phyloP scores from a whole-genome alignment of 257 asterid species.

The Haberlea rhodopensis region DNA sequence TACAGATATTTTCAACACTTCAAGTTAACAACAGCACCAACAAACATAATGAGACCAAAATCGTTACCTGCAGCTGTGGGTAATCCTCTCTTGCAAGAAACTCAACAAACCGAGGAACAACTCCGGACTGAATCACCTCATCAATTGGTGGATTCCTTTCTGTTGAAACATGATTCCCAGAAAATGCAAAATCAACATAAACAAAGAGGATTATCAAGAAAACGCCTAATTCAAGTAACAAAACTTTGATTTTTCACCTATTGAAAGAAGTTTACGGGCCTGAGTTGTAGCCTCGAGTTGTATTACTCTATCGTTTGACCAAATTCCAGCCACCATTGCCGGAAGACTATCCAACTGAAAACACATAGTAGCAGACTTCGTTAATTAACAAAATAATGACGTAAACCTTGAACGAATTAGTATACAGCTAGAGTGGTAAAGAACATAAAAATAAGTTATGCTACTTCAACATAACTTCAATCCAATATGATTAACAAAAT shows the following conservation, averaged over 20 bases:
- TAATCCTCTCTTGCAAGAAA: conserved; percentile 82
- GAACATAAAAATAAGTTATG: background rate
- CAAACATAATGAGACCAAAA: conserved; percentile 3
- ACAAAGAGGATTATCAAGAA: conserved; percentile 2
- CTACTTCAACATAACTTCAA: conserved; percentile 2
- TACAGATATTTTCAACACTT: background rate
- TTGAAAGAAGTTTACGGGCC: conserved; percentile 90
- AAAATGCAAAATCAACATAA: conserved; percentile 9
- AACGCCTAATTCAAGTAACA: background rate
- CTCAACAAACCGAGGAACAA: conserved; percentile 82
- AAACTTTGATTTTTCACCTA: conserved; percentile 38
- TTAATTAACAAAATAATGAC: conserved; percentile 1
- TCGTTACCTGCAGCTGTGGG: conserved; percentile 73
- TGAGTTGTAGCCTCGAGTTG: conserved; percentile 89
- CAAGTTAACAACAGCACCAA: conserved; percentile 13
- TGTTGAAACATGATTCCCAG: conserved; percentile 27
- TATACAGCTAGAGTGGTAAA: background rate
- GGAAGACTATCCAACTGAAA: conserved; percentile 84
- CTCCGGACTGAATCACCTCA: conserved; percentile 90
- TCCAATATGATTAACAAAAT: background rate
- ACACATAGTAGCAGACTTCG: conserved; percentile 5
- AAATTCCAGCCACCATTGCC: conserved; percentile 65
- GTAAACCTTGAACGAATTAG: background rate
- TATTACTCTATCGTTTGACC: conserved; percentile 61
- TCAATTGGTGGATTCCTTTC: conserved; percentile 93